Conservation (phyloP, 192 early-diverging fungal genomes). For the Mycoemilia scoparia region DNA sequence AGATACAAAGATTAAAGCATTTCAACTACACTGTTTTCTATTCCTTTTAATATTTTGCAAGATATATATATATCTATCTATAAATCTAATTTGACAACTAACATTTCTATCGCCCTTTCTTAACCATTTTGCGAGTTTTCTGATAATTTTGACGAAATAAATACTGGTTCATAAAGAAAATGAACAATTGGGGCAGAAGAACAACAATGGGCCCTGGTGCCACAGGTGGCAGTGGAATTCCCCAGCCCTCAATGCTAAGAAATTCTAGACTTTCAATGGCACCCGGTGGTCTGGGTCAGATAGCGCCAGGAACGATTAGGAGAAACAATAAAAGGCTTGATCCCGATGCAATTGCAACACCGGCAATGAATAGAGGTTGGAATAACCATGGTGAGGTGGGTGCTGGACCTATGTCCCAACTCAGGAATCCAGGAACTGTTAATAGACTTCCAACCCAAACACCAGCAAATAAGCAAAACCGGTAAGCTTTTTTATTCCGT, state of each 20-base stretch:
- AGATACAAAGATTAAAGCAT: too few relatives aligned
- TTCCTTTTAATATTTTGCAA: too few relatives aligned
- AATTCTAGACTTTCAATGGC: slow-evolving; percentile 25
- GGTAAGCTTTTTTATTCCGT: too few relatives aligned
- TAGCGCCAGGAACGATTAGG: slow-evolving; percentile 7
- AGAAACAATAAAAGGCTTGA: slow-evolving; percentile 13
- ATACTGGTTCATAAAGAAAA: too few relatives aligned
- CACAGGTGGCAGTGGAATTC: slow-evolving; percentile 15
- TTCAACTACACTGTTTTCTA: too few relatives aligned
- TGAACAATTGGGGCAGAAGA: slow-evolving; percentile 20
- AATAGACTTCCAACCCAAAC: slow-evolving; percentile 14
- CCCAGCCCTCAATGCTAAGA: slow-evolving; percentile 24
- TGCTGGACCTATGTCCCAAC: slow-evolving; percentile 21
- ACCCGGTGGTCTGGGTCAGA: slow-evolving; percentile 23
- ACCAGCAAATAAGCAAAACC: slow-evolving; percentile 24
- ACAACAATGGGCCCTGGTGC: slow-evolving; percentile 28
- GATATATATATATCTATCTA: too few relatives aligned
- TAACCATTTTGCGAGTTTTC: too few relatives aligned
- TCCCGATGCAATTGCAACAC: slow-evolving; percentile 8
- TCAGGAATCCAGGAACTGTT: slow-evolving; percentile 10
- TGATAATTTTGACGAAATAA: too few relatives aligned
- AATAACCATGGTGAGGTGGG: slow-evolving; percentile 10
- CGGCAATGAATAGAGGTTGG: slow-evolving; percentile 12
- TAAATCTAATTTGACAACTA: too few relatives aligned
- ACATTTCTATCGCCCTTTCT: too few relatives aligned